A percentile compares a stretch with the other conserved stretches of the same genome.
These are phyloP conservation scores for Prunus campanulata DNA, from an alignment of 306 rosid genomes.

Conservation along the genomic window DNA sequence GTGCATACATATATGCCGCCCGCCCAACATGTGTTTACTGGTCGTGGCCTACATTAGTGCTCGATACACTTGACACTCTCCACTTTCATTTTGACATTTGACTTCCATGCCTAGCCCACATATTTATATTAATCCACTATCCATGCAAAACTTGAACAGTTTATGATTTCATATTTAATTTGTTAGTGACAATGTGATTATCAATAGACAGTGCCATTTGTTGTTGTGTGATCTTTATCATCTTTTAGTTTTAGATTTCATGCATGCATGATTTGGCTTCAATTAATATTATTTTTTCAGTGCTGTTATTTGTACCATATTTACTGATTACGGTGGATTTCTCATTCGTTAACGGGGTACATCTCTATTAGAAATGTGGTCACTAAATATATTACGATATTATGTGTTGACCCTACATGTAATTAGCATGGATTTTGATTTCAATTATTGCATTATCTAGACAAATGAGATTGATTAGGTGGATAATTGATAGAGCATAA, in stretches of 20 bases:
- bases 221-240: background rate
- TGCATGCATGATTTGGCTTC: too few relatives aligned
- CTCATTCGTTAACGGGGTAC: too few relatives aligned
- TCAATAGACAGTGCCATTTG: background rate
- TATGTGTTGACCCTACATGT: background rate
- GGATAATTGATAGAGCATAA: background rate
- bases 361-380: too few relatives aligned
- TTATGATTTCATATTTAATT: background rate
- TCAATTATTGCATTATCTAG: background rate
- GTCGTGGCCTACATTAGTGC: background rate
- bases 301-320: too few relatives aligned
- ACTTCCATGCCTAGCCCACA: background rate
- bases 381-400: background rate
- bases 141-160: background rate
- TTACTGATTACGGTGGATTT: fast-evolving
- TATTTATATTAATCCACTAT: background rate
- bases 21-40: background rate
- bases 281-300: too few relatives aligned
- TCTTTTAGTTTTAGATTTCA: too few relatives aligned
- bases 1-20: background rate
- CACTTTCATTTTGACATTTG: slow-evolving; percentile 7
- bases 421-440: background rate
- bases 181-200: background rate
- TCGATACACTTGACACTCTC: background rate
- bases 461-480: background rate